These are phyloP conservation scores for Tympanopsis confertula DNA, from an alignment of 2,329 filamentous ascomycete genomes.

Conservation along the genomic window DNA sequence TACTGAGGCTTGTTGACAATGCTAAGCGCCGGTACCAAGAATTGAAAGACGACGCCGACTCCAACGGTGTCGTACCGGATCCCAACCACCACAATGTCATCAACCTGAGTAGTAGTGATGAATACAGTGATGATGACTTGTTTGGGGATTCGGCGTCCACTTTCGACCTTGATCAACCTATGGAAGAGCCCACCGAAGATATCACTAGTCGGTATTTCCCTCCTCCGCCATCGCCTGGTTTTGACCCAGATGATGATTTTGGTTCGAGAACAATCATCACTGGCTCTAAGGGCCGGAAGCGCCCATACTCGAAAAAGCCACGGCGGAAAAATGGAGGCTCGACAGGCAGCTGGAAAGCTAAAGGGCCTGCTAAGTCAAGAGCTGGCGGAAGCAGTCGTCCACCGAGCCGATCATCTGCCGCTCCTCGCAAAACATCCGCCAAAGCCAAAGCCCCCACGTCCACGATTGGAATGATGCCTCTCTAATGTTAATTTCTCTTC, in stretches of 20 bases:
- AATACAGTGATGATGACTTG: conserved; percentile 13
- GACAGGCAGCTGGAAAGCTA: too few relatives aligned
- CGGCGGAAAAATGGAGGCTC: not conserved
- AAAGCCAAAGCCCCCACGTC: conserved; percentile 8
- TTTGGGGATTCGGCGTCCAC: conserved; percentile 14
- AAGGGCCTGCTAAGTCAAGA: too few relatives aligned
- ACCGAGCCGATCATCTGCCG: too few relatives aligned
- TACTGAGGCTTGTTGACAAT: conserved; percentile 45
- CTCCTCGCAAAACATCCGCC: not conserved
- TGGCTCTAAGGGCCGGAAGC: not conserved
- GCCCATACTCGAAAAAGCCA: not conserved
- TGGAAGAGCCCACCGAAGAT: not conserved
- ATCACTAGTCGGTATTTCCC: conserved; percentile 21
- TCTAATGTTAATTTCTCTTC: conserved; percentile 12
- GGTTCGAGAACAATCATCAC: not conserved
- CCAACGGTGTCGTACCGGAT: conserved; percentile 27
- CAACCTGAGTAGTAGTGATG: conserved; percentile 26
- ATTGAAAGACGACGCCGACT: conserved; percentile 24
- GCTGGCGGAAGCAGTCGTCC: too few relatives aligned
- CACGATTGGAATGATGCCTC: conserved; percentile 23
- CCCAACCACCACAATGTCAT: conserved; percentile 31
- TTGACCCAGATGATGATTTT: not conserved
- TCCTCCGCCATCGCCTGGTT: conserved; percentile 8
- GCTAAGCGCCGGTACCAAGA: conserved; percentile 33
- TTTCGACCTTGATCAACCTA: conserved; percentile 9